phyloP scores from a whole-genome alignment of 2,329 filamentous ascomycete genomes.

The Microascus cirrosus region DNA sequence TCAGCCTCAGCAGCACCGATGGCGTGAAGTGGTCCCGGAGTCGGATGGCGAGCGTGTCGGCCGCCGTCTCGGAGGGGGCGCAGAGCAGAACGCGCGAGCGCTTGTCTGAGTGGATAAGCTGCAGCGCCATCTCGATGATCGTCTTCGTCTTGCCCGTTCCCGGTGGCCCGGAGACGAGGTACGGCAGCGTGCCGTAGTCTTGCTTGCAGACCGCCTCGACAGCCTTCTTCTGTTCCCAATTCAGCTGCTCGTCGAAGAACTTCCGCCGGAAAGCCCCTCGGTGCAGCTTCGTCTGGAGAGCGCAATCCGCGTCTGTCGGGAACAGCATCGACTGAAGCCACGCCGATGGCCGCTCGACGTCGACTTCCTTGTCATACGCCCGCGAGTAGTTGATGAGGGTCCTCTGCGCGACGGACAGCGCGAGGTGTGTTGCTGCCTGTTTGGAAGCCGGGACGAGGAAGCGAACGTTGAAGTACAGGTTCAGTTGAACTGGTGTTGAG shows the following conservation, averaged over 20 bases:
- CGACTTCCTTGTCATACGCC: neutral
- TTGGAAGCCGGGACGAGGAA: neutral
- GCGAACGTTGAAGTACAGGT: neutral
- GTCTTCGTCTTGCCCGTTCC: slow-evolving; percentile 4
- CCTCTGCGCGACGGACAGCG: neutral
- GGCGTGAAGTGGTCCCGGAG: neutral
- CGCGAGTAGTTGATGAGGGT: neutral
- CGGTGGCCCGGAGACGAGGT: slow-evolving; percentile 2
- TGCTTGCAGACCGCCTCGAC: slow-evolving; percentile 2
- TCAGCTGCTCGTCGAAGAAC: slow-evolving; percentile 1
- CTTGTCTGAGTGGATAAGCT: neutral
- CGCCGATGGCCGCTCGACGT: neutral
- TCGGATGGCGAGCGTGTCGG: slow-evolving; percentile 1
- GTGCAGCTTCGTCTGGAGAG: neutral
- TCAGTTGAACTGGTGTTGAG: too few relatives aligned
- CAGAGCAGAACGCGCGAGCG: neutral
- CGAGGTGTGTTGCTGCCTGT: neutral
- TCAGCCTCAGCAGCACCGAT: neutral
- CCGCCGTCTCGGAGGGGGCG: slow-evolving; percentile 1
- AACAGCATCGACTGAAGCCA: slow-evolving; percentile 2
- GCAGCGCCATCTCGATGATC: slow-evolving; percentile 2
- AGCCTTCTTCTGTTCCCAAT: slow-evolving; percentile 4
- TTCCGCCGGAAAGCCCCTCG: neutral
- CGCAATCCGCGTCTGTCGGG: neutral
- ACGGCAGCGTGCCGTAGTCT: slow-evolving; percentile 1